These are phyloP conservation scores for Anthracocystis setariae DNA, from an alignment of 1,284 basidiomycete species.

Conservation along the genomic window DNA sequence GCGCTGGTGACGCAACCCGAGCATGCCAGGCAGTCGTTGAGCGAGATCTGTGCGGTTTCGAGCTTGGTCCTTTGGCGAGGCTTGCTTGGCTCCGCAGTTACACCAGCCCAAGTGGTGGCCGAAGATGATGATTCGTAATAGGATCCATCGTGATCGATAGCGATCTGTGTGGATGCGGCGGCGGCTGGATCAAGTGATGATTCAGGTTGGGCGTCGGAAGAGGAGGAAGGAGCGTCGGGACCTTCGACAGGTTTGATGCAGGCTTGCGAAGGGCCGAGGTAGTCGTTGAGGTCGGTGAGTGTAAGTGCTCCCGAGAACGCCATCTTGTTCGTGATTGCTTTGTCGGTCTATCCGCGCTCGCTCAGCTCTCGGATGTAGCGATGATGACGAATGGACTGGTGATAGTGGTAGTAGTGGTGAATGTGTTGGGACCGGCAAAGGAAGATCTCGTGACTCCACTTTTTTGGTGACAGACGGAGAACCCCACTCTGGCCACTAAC, in stretches of 20 bases:
- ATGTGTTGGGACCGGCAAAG: too few species aligned
- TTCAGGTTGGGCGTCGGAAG: slow-evolving; percentile 36
- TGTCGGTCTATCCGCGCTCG: too few species aligned
- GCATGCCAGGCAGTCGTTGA: slow-evolving; percentile 94
- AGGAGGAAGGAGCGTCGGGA: slow-evolving; percentile 13
- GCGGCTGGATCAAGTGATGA: slow-evolving; percentile 58
- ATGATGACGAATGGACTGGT: too few species aligned
- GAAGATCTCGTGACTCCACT: too few species aligned
- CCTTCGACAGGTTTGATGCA: slow-evolving; percentile 91
- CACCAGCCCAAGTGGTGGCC: slow-evolving; percentile 5
- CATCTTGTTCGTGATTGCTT: too few species aligned
- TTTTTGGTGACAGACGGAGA: too few species aligned
- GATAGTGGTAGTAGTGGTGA: too few species aligned
- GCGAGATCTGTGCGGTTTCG: slow-evolving; percentile 81
- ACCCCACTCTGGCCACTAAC: too few species aligned
- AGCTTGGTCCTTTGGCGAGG: slow-evolving; percentile 62
- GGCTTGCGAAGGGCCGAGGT: slow-evolving; percentile 93
- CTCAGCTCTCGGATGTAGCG: too few species aligned
- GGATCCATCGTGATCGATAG: slow-evolving; percentile 79
- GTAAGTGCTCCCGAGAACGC: slow-evolving; percentile 85
- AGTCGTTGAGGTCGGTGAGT: slow-evolving; percentile 95
- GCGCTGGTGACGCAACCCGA: slow-evolving; percentile 98
- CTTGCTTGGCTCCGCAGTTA: slow-evolving; percentile 22
- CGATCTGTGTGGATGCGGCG: slow-evolving; percentile 80
- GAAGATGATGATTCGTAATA: slow-evolving; percentile 75